Conservation (phyloP, 345 rosid species). For the Pistacia integerrima region DNA sequence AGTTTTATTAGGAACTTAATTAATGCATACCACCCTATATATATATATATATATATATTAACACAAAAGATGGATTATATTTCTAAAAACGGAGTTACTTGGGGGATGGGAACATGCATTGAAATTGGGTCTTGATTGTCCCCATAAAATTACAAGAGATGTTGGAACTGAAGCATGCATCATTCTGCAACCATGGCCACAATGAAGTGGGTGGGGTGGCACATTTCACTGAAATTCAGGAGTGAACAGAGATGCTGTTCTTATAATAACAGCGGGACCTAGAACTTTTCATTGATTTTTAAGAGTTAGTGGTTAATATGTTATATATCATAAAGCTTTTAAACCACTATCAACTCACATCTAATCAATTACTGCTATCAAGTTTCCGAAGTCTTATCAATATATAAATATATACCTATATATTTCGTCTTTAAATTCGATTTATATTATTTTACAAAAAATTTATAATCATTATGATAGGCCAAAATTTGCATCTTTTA, state of each 20-base stretch:
- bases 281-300: slow-evolving; percentile 21
- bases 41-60: background rate
- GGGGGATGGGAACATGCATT: background rate
- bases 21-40: background rate
- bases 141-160: slow-evolving; percentile 2
- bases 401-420: background rate
- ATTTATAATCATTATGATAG: too few species aligned
- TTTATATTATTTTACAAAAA: too few species aligned
- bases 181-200: background rate
- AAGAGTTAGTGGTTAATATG: slow-evolving; percentile 26
- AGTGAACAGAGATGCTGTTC: slow-evolving; percentile 24
- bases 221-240: background rate
- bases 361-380: slow-evolving; percentile 29
- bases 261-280: slow-evolving; percentile 19
- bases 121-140: slow-evolving; percentile 10
- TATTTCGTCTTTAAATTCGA: too few species aligned
- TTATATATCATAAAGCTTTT: slow-evolving; percentile 18
- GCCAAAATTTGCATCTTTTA: too few species aligned
- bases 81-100: background rate
- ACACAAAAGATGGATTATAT: background rate
- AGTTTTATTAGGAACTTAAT: background rate
- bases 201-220: background rate
- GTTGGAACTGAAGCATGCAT: slow-evolving; percentile 8
- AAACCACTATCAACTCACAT: slow-evolving; percentile 11
- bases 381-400: slow-evolving; percentile 4